phyloP scores from a whole-genome alignment of 768 basidiomycete species.

The Pleurotus tuber-regium region DNA sequence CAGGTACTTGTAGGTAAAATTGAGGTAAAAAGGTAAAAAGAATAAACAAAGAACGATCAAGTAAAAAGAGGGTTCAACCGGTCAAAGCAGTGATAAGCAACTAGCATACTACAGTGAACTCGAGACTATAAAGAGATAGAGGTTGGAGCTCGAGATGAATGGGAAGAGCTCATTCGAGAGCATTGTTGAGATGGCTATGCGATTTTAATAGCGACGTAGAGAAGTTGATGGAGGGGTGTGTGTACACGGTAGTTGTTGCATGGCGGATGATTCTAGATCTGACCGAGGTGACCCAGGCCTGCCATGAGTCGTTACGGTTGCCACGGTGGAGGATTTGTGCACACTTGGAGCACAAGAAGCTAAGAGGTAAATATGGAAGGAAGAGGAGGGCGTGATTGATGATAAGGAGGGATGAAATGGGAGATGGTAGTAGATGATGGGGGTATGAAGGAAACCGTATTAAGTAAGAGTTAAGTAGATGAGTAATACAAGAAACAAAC shows the following conservation, averaged over 20 bases:
- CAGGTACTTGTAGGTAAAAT: neutral
- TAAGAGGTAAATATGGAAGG: neutral
- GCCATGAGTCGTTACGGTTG: slow-evolving; percentile 5
- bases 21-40: neutral
- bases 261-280: slow-evolving; percentile 9
- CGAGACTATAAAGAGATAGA: neutral
- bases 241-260: neutral
- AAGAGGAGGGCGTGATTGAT: neutral
- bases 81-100: slow-evolving; percentile 10
- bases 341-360: slow-evolving; percentile 4
- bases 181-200: slow-evolving; percentile 1
- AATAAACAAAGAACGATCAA: slow-evolving; percentile 7
- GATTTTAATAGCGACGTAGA: slow-evolving; percentile 4
- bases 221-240: neutral
- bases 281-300: slow-evolving; percentile 1
- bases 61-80: slow-evolving; percentile 7
- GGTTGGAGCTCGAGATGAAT: neutral
- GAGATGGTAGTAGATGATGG: neutral
- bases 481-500: neutral
- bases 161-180: slow-evolving; percentile 6
- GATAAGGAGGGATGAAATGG: neutral
- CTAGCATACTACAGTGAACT: slow-evolving; percentile 5
- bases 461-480: neutral
- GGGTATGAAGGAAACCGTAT: neutral
- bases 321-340: neutral